Conservation (phyloP, 495 filamentous ascomycete species). For the Immersiella caudata region DNA sequence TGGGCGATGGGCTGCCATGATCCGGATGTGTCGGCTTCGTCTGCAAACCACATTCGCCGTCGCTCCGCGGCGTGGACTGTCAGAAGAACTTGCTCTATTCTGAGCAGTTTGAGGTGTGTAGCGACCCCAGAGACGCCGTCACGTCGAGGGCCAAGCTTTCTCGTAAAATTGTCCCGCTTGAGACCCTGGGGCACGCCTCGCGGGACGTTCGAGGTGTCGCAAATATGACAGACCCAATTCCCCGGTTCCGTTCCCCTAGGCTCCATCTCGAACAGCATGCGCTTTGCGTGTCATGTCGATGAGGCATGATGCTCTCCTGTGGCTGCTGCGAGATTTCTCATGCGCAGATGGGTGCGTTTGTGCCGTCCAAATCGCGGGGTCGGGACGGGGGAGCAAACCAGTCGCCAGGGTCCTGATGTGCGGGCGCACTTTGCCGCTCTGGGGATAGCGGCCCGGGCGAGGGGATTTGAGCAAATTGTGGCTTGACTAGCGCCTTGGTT, state of each 20-base stretch:
- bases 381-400: slow-evolving; percentile 10
- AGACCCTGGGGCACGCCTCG: not conserved
- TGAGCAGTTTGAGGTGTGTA: not conserved
- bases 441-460: slow-evolving; percentile 29
- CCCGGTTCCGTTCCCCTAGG: not conserved
- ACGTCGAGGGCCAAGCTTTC: not conserved
- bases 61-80: not conserved
- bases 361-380: slow-evolving; percentile 6
- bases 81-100: not conserved
- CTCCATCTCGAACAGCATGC: not conserved
- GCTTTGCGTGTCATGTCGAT: not conserved
- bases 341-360: not conserved
- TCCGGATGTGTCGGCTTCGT: not conserved
- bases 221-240: not conserved
- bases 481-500: slow-evolving; percentile 30
- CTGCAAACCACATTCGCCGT: not conserved
- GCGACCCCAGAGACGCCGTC: too few relatives aligned
- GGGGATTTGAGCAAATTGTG: slow-evolving; percentile 57
- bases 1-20: not conserved
- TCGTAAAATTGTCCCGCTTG: not conserved
- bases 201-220: not conserved
- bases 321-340: not conserved
- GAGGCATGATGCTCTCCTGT: not conserved
- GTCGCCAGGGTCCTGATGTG: slow-evolving; percentile 11
- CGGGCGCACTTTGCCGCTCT: slow-evolving; percentile 22